Evolutionary conservation across 192 early-diverging fungal genomes (phyloP).

Genomic region (Diversispora eburnea): DNA sequence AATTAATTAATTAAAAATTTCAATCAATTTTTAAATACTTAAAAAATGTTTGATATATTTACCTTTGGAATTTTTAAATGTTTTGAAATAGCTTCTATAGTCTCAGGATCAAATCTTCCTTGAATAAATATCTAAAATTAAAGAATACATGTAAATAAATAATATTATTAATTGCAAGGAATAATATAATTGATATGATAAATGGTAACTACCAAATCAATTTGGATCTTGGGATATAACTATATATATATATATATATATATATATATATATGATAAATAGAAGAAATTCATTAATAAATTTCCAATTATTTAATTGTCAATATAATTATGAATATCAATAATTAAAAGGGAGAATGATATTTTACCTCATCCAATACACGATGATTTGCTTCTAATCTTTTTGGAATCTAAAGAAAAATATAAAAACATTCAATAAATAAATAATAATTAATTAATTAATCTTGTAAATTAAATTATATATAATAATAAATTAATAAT

Average conservation of each 20-base stretch:
- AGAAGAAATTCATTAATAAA: neutral
- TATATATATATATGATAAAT: neutral
- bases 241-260: neutral
- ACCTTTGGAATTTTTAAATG: constrained; percentile 36
- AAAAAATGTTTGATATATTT: neutral
- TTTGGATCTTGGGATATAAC: constrained; percentile 48
- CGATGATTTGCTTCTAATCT: constrained; percentile 51
- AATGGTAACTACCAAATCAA: constrained; percentile 36
- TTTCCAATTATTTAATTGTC: no score
- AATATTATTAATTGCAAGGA: neutral
- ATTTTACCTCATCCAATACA: constrained; percentile 44
- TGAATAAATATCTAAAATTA: constrained; percentile 36
- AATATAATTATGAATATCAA: neutral
- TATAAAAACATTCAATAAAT: neutral
- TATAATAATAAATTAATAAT: neutral
- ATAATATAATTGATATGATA: neutral
- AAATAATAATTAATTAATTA: neutral
- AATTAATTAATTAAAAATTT: neutral
- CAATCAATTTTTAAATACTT: neutral
- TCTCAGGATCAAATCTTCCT: constrained; percentile 40
- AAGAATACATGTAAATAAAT: neutral
- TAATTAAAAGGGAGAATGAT: neutral
- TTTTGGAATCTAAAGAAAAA: constrained; percentile 39
- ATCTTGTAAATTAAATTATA: neutral
- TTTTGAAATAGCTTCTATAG: constrained; percentile 40